Evolutionary conservation across 1,284 basidiomycete species (phyloP).

Genomic region (Fomitopsis pinicola): DNA sequence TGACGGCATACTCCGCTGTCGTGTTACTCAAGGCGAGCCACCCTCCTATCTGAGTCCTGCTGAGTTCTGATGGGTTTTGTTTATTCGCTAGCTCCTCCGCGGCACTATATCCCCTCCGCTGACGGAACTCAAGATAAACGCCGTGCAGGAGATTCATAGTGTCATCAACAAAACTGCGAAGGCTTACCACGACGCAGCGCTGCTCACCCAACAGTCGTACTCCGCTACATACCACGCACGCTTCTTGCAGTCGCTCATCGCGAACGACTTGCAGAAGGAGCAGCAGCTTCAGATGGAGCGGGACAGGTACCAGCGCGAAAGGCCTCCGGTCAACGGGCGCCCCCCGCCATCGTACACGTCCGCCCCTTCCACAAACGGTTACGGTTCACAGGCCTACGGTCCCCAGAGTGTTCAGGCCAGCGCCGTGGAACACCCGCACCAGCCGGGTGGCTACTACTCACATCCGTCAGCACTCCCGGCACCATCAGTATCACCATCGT

Average conservation of each 20-base stretch:
- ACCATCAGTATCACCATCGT: background rate
- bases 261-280: conserved; percentile 54
- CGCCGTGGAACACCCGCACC: background rate
- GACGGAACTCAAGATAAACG: conserved; percentile 50
- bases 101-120: conserved; percentile 36
- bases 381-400: conserved; percentile 3
- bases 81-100: conserved; percentile 52
- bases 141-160: conserved; percentile 55
- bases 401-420: conserved; percentile 1
- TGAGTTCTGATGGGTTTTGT: background rate
- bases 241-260: conserved; percentile 66
- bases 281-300: conserved; percentile 29
- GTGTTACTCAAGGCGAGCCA: conserved; percentile 62
- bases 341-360: background rate
- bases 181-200: conserved; percentile 67
- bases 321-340: background rate
- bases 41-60: conserved; percentile 5
- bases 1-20: conserved; percentile 81
- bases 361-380: conserved; percentile 1
- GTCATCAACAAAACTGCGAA: conserved; percentile 66
- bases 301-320: conserved; percentile 6
- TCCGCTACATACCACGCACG: conserved; percentile 65
- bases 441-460: conserved; percentile 34
- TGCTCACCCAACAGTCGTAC: conserved; percentile 52
- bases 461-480: conserved; percentile 36